Evolutionary conservation across 2,329 filamentous ascomycete genomes (phyloP), one percentile per base, ranked within the genome.

Genomic region (Chaetoscypha palmicola): DNA sequence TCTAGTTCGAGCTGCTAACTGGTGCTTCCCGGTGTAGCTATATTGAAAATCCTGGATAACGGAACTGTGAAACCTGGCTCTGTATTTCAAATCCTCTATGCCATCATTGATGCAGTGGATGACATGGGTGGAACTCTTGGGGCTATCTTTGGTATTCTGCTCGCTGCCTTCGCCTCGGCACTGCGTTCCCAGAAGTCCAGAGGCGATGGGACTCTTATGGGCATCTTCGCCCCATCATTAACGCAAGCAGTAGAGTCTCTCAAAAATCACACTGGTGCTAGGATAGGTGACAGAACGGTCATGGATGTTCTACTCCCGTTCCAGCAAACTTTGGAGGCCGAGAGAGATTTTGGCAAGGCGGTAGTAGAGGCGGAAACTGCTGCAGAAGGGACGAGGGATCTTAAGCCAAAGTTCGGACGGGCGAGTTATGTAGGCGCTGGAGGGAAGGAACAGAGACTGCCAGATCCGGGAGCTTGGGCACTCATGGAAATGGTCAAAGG

Each of bases 381-480:
- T 34, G 66, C 71, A 38, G 66, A 69, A 49, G 66, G 64, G 21
- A 77, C 73, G 21, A 71, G 68, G 50, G 70, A 68, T n/a, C 71
- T 76, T 70, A 68, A 71, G 54, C 71, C 73, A 28, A 73, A 67
- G 51, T 60, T 77, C 46, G 73, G 73, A 21, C 62, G 73, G 47
- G 72, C 72, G 21, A 72, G 74, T 31, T 77, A 77, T 51, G 49
- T 60, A 66, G 76, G 31, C 66, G 67, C 30, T 65, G 30, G 67
- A 65, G 8, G 70, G 64, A 59, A 65, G 71, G 56, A 67, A 66
- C 44, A 49, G 69, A 49, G 38, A 41, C 73, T 55, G 7, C 72
- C 73, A n/a, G 73, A 77, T 64, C 73, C 73, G 11, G 73, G 73
- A 16, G 73, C 73, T 11, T 67, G 72, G 56, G 73, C 72, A n/a